These are phyloP conservation scores for Hanseniaspora gamundiae DNA, from an alignment of 1,139 yeast species.

Conservation along the genomic window DNA sequence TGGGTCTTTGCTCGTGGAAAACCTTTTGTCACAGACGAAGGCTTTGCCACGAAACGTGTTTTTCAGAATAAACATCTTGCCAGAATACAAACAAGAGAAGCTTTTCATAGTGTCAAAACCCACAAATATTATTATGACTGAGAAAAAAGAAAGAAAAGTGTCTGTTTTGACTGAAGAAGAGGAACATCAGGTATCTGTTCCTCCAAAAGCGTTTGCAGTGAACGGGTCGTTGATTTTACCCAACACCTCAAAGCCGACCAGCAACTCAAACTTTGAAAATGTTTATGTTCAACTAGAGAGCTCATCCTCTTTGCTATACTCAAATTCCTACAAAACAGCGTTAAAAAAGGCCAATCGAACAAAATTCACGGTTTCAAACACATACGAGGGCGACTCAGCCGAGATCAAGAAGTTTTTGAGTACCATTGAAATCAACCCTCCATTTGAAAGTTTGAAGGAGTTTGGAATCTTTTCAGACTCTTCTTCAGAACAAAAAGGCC, in stretches of 20 bases:
- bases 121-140: not conserved
- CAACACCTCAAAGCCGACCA: conserved; percentile 36
- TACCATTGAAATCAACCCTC: conserved; percentile 42
- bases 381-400: conserved; percentile 57
- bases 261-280: conserved; percentile 45
- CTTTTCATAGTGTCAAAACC: conserved; percentile 7
- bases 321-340: conserved; percentile 4
- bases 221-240: conserved; percentile 25
- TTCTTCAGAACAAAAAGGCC: conserved; percentile 13
- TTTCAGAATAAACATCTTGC: not conserved
- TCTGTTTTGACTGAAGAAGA: not conserved
- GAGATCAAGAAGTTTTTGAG: conserved; percentile 47
- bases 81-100: conserved; percentile 2
- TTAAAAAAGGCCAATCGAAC: conserved; percentile 4
- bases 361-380: conserved; percentile 29
- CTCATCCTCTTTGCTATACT: conserved; percentile 12
- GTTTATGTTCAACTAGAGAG: conserved; percentile 48
- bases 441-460: conserved; percentile 50
- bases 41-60: not conserved
- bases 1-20: not conserved
- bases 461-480: conserved; percentile 37
- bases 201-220: conserved; percentile 15
- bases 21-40: not conserved
- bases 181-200: not conserved
- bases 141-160: not conserved